A percentile compares a stretch with the other conserved stretches of the same genome.
These are phyloP conservation scores for Rhazya stricta DNA, from an alignment of 257 asterid genomes.

Conservation along the genomic window DNA sequence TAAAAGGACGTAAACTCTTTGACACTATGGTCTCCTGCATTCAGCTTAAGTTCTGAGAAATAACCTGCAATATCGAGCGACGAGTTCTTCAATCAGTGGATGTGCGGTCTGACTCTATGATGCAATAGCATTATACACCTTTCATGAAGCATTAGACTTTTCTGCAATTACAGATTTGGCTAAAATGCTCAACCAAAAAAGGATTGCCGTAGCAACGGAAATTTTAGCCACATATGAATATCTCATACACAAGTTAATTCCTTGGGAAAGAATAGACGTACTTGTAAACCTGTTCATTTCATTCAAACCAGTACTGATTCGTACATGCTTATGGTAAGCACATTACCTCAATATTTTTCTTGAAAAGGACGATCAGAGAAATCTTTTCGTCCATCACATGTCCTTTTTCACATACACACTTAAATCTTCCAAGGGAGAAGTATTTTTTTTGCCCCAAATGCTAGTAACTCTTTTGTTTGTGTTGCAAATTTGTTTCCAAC, in stretches of 20 bases:
- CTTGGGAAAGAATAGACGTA: not conserved
- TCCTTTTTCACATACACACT: not conserved
- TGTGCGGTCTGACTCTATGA: not conserved
- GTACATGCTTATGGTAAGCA: not conserved
- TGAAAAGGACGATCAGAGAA: not conserved
- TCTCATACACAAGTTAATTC: too few species aligned
- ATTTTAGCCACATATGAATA: not conserved
- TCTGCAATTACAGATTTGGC: not conserved
- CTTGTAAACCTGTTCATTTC: not conserved
- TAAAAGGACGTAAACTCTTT: not conserved
- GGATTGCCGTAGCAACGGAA: not conserved
- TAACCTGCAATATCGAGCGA: constrained; percentile 10
- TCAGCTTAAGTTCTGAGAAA: constrained; percentile 15
- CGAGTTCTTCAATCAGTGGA: not conserved
- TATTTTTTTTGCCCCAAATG: not conserved
- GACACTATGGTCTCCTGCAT: too few species aligned
- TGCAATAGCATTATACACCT: not conserved
- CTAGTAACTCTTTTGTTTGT: not conserved
- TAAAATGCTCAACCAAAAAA: not conserved
- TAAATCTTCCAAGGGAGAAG: not conserved
- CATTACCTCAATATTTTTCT: not conserved
- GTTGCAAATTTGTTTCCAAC: not conserved
- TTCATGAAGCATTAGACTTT: not conserved
- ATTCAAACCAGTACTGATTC: not conserved
- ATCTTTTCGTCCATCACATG: too few species aligned